Percentiles rank a stretch among this genome's conserved stretches.
Conservation (phyloP, 441 rosid genomes). For the Populus hybrid region DNA sequence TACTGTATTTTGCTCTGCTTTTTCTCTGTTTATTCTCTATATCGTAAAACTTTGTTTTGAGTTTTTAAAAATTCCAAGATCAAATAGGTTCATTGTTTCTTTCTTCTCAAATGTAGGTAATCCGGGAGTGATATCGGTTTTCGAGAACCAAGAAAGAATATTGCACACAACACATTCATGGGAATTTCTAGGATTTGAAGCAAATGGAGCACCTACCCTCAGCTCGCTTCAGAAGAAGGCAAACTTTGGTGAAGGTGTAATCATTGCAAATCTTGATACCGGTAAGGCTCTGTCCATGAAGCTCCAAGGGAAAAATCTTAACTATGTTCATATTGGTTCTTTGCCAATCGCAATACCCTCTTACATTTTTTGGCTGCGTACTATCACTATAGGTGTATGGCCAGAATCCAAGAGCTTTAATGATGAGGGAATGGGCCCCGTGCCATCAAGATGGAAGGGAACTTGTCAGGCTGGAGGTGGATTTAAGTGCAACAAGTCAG, state of each 20-base stretch:
- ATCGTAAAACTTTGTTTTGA: not conserved
- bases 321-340: not conserved
- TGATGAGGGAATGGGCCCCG: slow-evolving; percentile 14
- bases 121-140: slow-evolving; percentile 6
- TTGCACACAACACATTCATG: slow-evolving; percentile 28
- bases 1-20: not conserved
- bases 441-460: slow-evolving; percentile 22
- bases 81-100: not conserved
- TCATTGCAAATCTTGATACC: slow-evolving; percentile 25
- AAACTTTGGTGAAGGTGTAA: slow-evolving; percentile 12
- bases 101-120: not conserved
- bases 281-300: not conserved
- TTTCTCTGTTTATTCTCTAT: not conserved
- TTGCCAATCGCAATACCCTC: not conserved
- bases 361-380: not conserved
- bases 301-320: no score
- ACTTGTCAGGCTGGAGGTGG: not conserved
- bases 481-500: slow-evolving; percentile 12
- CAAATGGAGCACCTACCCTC: not conserved
- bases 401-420: slow-evolving; percentile 25
- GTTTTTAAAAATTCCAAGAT: no score
- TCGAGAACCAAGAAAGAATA: slow-evolving; percentile 4
- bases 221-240: slow-evolving; percentile 15
- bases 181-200: slow-evolving; percentile 22
- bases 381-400: slow-evolving; percentile 16